phyloP scores from a whole-genome alignment of 805 yeast genomes.

The Cyberlindnera japonica region DNA sequence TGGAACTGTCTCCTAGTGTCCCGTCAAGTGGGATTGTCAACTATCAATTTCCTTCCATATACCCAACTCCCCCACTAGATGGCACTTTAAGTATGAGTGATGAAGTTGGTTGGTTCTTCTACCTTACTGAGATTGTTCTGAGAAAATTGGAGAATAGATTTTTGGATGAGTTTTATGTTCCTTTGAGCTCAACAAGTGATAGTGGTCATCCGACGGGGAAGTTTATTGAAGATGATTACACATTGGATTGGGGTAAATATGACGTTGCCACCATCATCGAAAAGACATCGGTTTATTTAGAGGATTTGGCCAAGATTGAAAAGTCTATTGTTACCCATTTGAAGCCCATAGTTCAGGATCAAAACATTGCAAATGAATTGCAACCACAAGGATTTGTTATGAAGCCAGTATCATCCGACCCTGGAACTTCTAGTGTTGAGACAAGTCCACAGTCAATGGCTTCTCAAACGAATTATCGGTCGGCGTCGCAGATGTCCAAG shows the following conservation, averaged over 20 bases:
- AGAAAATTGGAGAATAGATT: constrained; percentile 25
- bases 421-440: constrained; percentile 1
- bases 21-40: constrained; percentile 26
- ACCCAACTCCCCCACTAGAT: constrained; percentile 24
- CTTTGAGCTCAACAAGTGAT: constrained; percentile 10
- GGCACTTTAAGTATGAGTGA: constrained; percentile 16
- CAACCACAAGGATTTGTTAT: constrained; percentile 24
- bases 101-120: constrained; percentile 26
- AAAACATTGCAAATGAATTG: constrained; percentile 11
- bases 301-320: constrained; percentile 23
- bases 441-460: no score
- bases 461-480: no score
- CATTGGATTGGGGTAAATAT: constrained; percentile 20
- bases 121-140: constrained; percentile 24
- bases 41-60: constrained; percentile 23
- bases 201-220: constrained; percentile 8
- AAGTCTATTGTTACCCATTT: constrained; percentile 16
- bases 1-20: constrained; percentile 25
- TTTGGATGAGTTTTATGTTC: constrained; percentile 24
- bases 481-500: not conserved
- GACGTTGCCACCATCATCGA: constrained; percentile 11
- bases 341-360: constrained; percentile 15
- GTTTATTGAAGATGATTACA: constrained; percentile 15
- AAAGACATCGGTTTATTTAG: constrained; percentile 12
- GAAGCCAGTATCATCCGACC: constrained; percentile 8